Conservation (phyloP, 2,329 filamentous ascomycete genomes). For the Trichoderma sp. region DNA sequence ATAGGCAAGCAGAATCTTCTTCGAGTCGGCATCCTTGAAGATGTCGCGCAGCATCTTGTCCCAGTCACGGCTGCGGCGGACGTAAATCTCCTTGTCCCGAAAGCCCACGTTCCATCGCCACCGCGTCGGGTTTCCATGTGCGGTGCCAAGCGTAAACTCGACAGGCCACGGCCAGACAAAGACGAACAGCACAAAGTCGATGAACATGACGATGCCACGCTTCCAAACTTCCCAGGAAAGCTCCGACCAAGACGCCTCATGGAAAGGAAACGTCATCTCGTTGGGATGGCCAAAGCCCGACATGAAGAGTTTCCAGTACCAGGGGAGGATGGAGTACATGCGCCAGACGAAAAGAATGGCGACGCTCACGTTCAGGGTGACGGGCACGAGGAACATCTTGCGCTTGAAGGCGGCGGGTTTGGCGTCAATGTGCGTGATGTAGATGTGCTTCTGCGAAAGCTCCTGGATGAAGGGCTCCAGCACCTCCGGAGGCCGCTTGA, state of each 20-base stretch:
- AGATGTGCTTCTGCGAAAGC: conserved; percentile 68
- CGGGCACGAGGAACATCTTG: conserved; percentile 77
- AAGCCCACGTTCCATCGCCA: conserved; percentile 80
- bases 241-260: conserved; percentile 53
- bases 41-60: conserved; percentile 57
- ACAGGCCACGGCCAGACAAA: conserved; percentile 72
- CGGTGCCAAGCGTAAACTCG: conserved; percentile 64
- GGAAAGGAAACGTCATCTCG: conserved; percentile 61
- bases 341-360: conserved; percentile 64
- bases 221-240: conserved; percentile 55
- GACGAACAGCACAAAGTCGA: conserved; percentile 69
- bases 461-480: conserved; percentile 64
- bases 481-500: conserved; percentile 60
- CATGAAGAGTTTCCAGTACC: conserved; percentile 66
- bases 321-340: conserved; percentile 64
- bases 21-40: conserved; percentile 49
- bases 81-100: conserved; percentile 73
- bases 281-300: conserved; percentile 65
- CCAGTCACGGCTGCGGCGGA: conserved; percentile 75
- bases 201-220: conserved; percentile 63
- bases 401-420: conserved; percentile 70
- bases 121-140: conserved; percentile 57
- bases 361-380: conserved; percentile 71
- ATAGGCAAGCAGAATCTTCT: conserved; percentile 57
- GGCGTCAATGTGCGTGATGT: conserved; percentile 79